Evolutionary conservation across 176 grass and related monocot species (phyloP), one percentile per base, ranked within the genome.

Genomic region (Raddia guianensis): DNA sequence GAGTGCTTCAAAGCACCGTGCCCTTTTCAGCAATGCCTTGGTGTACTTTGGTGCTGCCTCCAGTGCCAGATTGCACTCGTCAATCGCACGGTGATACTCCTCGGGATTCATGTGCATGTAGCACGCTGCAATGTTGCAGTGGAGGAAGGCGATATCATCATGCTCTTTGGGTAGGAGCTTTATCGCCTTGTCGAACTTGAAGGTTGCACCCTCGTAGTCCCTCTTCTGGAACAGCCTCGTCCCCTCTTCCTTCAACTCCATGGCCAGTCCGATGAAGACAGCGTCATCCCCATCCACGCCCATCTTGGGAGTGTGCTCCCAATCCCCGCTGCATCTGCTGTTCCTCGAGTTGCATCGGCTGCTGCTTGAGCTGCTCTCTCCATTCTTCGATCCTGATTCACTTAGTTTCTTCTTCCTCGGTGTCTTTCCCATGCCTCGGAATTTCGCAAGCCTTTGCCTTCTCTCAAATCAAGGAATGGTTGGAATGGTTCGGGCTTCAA

Each of bases 101-200:
- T 83, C 85, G 0, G 90, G 93, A 4, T 76, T 73, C 87, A 93
- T 93, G 49, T 96, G 87, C 93, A 96, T 92, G 80, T 86, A 93
- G 32, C 93, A 96, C 32, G 93, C 77, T 8, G 93, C 90, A 14
- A 71, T 82, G 71, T 88, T 96, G 77, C 85, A 86, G 40, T 90
- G 93, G 27, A 96, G 83, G 63, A 86, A 88, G 19, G 93, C 71
- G n/a, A 84, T 49, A 49, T 93, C 90, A 3, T 54, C 51, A 12
- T 96, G 93, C 45, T 44, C 86, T 72, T 84, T 83, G 1, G 93
- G 88, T 52, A 96, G 58, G 4, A 96, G 75, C 72, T 86, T 90
- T 53, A 90, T 80, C 0, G 90, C 87, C 76, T 96, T 84, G 32
- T 75, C 93, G 47, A 92, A 96, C 64, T 81, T 92, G 76, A 88